Percentiles rank a stretch among this genome's conserved stretches.
Conservation (phyloP, 352 stramenopile genomes). For the Phytopythium litorale region DNA sequence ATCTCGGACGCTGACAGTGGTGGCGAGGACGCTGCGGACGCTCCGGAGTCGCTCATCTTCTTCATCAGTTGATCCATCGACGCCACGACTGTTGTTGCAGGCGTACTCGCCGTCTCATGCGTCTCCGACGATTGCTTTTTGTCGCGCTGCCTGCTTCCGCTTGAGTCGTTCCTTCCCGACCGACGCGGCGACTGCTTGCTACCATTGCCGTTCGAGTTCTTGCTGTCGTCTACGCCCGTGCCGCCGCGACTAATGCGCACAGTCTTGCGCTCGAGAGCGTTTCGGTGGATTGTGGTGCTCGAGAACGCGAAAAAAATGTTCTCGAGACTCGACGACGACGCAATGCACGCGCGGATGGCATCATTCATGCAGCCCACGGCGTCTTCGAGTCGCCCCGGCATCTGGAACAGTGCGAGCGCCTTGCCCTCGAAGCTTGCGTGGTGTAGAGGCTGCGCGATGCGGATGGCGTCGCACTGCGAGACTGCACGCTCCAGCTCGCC, state of each 20-base stretch:
- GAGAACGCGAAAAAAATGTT: slow-evolving; percentile 71
- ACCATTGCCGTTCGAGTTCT: background rate
- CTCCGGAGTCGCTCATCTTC: background rate
- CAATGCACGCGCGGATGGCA: slow-evolving; percentile 52
- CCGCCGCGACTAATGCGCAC: slow-evolving; percentile 21
- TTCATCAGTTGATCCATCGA: slow-evolving; percentile 7
- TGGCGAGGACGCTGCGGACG: background rate
- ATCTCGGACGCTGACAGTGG: slow-evolving; percentile 10
- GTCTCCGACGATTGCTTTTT: background rate
- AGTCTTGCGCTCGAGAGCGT: slow-evolving; percentile 55
- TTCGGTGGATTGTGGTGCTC: slow-evolving; percentile 40
- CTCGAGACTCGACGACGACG: slow-evolving; percentile 46
- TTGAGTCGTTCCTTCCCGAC: background rate
- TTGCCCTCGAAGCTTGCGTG: slow-evolving; percentile 57
- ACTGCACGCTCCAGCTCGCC: slow-evolving; percentile 37
- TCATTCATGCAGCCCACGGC: slow-evolving; percentile 53
- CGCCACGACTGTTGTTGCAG: background rate
- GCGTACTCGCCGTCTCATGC: background rate
- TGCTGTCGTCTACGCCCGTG: background rate
- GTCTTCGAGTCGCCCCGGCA: slow-evolving; percentile 29
- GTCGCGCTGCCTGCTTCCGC: background rate
- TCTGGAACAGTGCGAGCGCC: slow-evolving; percentile 51
- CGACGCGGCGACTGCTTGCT: background rate
- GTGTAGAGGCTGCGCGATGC: slow-evolving; percentile 32
- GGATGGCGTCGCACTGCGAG: slow-evolving; percentile 49